Percentiles rank a stretch among this genome's conserved stretches.
Evolutionary conservation across 2,329 filamentous ascomycete genomes (phyloP).

Genomic region (Paracorniculantispora psalliotae): DNA sequence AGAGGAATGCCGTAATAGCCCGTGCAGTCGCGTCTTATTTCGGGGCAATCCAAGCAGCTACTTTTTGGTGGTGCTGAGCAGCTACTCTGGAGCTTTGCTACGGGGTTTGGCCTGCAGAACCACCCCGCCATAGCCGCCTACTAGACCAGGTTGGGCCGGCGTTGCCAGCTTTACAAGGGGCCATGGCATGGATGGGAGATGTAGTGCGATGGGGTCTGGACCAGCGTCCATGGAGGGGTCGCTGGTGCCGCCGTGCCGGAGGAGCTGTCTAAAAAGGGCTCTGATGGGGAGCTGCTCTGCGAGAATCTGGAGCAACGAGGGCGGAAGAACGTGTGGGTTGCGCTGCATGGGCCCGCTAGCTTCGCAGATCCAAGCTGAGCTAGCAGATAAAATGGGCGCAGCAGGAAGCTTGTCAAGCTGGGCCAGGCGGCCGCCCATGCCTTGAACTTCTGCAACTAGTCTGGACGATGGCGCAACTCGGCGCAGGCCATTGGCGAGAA

Average conservation of each 20-base stretch:
- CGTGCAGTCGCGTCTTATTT: background rate
- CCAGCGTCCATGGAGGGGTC: background rate
- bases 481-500: no score
- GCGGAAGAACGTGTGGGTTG: background rate
- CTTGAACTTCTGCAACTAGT: no score
- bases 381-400: conserved; percentile 1
- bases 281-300: background rate
- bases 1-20: conserved; percentile 5
- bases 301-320: background rate
- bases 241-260: background rate
- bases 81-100: background rate
- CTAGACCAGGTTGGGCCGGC: background rate
- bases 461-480: no score
- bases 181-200: no score
- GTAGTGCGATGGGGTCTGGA: background rate
- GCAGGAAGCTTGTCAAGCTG: background rate
- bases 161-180: background rate
- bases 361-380: conserved; percentile 9
- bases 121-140: background rate
- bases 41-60: background rate
- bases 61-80: background rate
- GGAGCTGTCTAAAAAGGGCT: background rate
- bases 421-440: no score
- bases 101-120: background rate
- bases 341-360: background rate